These are phyloP conservation scores for Cupressus sempervirens DNA, from an alignment of 75 land plant species.

Conservation along the genomic window DNA sequence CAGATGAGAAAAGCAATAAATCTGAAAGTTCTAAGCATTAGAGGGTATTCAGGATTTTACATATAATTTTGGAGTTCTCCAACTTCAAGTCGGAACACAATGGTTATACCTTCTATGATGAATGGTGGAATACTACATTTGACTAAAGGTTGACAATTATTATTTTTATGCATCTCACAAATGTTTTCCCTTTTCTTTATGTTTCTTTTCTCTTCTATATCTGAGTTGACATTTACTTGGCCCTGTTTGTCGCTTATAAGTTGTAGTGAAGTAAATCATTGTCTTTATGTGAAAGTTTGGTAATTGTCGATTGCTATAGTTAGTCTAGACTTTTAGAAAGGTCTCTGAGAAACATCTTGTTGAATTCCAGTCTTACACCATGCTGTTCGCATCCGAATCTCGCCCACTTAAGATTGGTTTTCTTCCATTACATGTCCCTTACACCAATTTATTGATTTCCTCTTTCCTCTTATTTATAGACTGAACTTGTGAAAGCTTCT, in stretches of 20 bases:
- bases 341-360: not conserved
- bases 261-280: not conserved
- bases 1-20: constrained; percentile 6
- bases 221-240: not conserved
- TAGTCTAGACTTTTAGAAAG: not conserved
- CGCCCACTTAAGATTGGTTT: not conserved
- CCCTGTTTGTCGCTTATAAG: not conserved
- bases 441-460: not conserved
- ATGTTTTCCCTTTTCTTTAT: not conserved
- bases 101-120: not conserved
- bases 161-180: not conserved
- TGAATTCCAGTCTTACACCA: not conserved
- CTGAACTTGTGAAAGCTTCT: not conserved
- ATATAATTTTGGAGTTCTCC: constrained; percentile 1
- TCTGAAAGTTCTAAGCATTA: not conserved
- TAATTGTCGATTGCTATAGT: not conserved
- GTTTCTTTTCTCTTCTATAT: not conserved
- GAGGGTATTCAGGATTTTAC: not conserved
- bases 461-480: not conserved
- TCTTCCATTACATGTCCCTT: not conserved
- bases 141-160: not conserved
- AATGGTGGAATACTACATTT: not conserved
- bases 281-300: not conserved
- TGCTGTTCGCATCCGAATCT: not conserved
- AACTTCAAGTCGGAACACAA: not conserved